These are phyloP conservation scores for Backusella circina DNA, from an alignment of 192 early-diverging fungal species.

Conservation along the genomic window DNA sequence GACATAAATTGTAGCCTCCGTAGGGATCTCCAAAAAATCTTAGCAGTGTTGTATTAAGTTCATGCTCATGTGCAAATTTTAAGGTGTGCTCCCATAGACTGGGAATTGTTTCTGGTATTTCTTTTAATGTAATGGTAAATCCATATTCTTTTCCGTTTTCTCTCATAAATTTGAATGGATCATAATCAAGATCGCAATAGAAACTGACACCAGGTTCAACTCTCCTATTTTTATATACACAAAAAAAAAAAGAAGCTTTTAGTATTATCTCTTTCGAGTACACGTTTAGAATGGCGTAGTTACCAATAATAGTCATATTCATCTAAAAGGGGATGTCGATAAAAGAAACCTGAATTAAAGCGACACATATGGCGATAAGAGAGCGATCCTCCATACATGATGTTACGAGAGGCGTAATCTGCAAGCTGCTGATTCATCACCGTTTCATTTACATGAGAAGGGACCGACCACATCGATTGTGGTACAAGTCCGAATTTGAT, in stretches of 20 bases:
- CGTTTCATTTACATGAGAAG: slow-evolving; percentile 65
- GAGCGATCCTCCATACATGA: slow-evolving; percentile 61
- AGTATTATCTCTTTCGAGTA: background rate
- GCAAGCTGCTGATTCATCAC: slow-evolving; percentile 43
- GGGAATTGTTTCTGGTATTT: slow-evolving; percentile 53
- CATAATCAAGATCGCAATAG: slow-evolving; percentile 69
- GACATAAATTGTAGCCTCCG: slow-evolving; percentile 60
- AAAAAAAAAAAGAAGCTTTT: background rate
- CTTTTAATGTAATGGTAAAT: slow-evolving; percentile 59
- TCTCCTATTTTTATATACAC: too few relatives aligned
- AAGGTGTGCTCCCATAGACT: slow-evolving; percentile 58
- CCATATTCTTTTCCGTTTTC: slow-evolving; percentile 63
- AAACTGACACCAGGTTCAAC: slow-evolving; percentile 77
- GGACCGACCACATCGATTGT: slow-evolving; percentile 68
- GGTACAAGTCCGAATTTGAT: slow-evolving; percentile 50
- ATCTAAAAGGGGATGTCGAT: slow-evolving; percentile 60
- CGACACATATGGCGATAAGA: slow-evolving; percentile 73
- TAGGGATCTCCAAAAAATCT: slow-evolving; percentile 45
- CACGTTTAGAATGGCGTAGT: slow-evolving; percentile 12
- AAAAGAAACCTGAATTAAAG: slow-evolving; percentile 76
- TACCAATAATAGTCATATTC: slow-evolving; percentile 85
- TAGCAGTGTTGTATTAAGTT: slow-evolving; percentile 20
- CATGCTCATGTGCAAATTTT: slow-evolving; percentile 46
- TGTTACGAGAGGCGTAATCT: slow-evolving; percentile 46
- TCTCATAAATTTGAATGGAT: slow-evolving; percentile 68